These are phyloP conservation scores for Cunninghamia lanceolata DNA, from an alignment of 75 land plant genomes.

Conservation along the genomic window DNA sequence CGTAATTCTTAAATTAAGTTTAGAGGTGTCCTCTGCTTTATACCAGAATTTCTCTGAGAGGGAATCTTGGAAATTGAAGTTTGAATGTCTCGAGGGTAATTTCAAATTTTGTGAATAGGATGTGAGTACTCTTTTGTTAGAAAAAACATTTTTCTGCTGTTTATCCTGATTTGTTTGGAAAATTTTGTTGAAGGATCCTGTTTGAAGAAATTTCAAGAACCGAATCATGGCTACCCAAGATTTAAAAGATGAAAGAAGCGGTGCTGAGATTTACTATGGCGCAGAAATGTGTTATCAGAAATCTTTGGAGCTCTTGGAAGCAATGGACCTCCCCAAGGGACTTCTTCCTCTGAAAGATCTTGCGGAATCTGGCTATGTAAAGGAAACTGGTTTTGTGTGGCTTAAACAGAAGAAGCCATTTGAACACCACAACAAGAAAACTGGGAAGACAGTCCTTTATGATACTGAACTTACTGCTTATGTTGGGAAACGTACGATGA, in stretches of 20 bases:
- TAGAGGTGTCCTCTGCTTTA: background rate
- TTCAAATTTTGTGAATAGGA: background rate
- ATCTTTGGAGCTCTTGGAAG: constrained; percentile 34
- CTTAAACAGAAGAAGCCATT: constrained; percentile 24
- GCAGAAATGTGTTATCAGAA: constrained; percentile 25
- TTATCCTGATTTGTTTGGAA: background rate
- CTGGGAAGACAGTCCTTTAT: constrained; percentile 20
- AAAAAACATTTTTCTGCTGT: background rate
- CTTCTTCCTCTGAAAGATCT: constrained; percentile 49
- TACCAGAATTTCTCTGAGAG: background rate
- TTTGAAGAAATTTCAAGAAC: background rate
- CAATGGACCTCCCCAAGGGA: constrained; percentile 44
- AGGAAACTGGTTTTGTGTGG: constrained; percentile 57
- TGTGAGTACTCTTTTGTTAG: background rate
- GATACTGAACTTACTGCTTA: constrained; percentile 30
- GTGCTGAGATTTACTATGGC: constrained; percentile 32
- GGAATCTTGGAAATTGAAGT: background rate
- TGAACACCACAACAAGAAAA: constrained; percentile 27
- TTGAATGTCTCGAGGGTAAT: background rate
- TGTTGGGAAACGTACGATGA: constrained; percentile 21
- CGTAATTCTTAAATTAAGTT: background rate
- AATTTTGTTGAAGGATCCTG: background rate
- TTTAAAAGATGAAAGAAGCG: background rate
- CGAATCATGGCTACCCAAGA: background rate
- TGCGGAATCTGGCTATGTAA: constrained; percentile 35